Conservation (phyloP, 768 basidiomycete species). For the Leccinum disarticulatum region DNA sequence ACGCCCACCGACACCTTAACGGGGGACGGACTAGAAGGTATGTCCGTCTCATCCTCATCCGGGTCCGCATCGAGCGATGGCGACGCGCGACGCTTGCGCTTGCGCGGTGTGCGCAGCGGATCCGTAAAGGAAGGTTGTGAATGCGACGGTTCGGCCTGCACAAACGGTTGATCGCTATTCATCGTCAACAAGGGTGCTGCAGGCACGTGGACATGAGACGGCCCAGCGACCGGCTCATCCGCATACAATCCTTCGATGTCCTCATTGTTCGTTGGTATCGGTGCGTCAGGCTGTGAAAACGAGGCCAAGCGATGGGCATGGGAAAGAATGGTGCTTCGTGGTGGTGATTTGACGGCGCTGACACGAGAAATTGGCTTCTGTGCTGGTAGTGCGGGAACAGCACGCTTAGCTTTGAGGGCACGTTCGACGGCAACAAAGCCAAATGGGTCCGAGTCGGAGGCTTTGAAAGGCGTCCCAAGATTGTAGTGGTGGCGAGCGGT, state of each 20-base stretch:
- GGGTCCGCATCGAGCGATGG: conserved; percentile 1
- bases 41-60: conserved; percentile 11
- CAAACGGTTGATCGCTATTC: conserved; percentile 17
- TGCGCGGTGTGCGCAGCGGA: conserved; percentile 33
- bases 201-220: conserved; percentile 18
- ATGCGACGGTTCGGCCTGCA: conserved; percentile 4
- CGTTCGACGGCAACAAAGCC: conserved; percentile 57
- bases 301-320: conserved; percentile 22
- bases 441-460: conserved; percentile 50
- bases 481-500: conserved; percentile 20
- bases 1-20: conserved; percentile 25
- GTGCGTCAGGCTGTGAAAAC: conserved; percentile 37
- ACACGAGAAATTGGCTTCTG: conserved; percentile 9
- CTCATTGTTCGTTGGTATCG: conserved; percentile 32
- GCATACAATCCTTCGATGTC: conserved; percentile 37
- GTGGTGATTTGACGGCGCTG: conserved; percentile 20
- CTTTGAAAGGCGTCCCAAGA: conserved; percentile 22
- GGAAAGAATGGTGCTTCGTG: conserved; percentile 21
- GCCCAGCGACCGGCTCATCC: conserved; percentile 31
- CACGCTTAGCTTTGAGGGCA: conserved; percentile 46
- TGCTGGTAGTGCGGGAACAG: conserved; percentile 11
- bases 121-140: conserved; percentile 22
- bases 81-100: conserved; percentile 24
- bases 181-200: conserved; percentile 26
- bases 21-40: conserved; percentile 32